Evolutionary conservation across 805 yeast species (phyloP).

Genomic region (Hagleromyces aurorensis): DNA sequence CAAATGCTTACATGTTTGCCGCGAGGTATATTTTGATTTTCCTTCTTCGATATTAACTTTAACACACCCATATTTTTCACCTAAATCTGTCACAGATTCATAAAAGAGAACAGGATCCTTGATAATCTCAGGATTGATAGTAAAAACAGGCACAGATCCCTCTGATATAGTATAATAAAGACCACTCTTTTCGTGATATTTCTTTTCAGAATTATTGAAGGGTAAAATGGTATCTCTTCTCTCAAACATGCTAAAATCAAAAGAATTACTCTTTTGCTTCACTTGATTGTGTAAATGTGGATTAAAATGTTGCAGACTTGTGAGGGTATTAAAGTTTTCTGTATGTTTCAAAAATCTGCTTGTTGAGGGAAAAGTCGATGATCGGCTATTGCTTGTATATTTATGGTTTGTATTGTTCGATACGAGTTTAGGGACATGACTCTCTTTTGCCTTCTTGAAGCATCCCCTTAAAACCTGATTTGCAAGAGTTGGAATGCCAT

Average conservation of each 20-base stretch:
- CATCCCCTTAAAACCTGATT: too few species aligned
- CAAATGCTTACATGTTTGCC: constrained; percentile 4
- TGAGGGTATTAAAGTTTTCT: constrained; percentile 4
- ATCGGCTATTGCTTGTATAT: too few species aligned
- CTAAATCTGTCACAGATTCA: constrained; percentile 18
- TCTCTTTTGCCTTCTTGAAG: background rate
- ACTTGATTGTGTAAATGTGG: constrained; percentile 3
- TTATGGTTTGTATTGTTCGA: too few species aligned
- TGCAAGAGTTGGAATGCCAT: too few species aligned
- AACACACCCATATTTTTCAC: constrained; percentile 21
- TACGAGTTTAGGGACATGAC: background rate
- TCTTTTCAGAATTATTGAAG: too few species aligned
- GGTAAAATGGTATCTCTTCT: background rate
- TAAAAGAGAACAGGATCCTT: constrained; percentile 20
- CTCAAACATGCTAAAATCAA: constrained; percentile 2
- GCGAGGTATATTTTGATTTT: background rate
- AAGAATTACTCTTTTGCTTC: constrained; percentile 3
- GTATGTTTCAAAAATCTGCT: constrained; percentile 5
- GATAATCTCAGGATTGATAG: constrained; percentile 8
- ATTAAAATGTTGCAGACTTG: constrained; percentile 1
- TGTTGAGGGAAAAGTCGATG: constrained; percentile 8
- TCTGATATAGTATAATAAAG: constrained; percentile 12
- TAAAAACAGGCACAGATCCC: constrained; percentile 21
- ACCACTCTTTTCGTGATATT: constrained; percentile 14
- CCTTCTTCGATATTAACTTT: constrained; percentile 10